Evolutionary conservation across 176 grass and related monocot genomes (phyloP).

Genomic region (Carex scoparia): DNA sequence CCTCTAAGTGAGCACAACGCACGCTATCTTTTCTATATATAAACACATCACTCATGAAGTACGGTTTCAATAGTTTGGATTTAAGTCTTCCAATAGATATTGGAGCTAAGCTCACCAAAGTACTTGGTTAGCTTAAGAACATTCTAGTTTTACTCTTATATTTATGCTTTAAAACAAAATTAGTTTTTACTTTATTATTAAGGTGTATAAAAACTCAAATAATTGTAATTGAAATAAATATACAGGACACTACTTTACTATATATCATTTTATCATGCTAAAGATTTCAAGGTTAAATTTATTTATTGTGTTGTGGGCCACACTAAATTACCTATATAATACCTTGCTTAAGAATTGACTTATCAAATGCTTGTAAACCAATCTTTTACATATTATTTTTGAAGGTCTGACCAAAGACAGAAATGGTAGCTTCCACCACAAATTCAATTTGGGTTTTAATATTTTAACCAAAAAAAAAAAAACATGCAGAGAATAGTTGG

Average conservation of each 20-base stretch:
- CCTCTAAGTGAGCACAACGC: too few relatives aligned
- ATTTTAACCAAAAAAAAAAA: not conserved
- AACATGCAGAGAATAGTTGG: not conserved
- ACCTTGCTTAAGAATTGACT: not conserved
- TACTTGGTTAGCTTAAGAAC: too few relatives aligned
- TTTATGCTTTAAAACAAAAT: too few relatives aligned
- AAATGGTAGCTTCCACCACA: not conserved
- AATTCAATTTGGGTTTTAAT: not conserved
- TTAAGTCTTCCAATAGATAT: not conserved
- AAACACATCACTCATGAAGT: too few relatives aligned
- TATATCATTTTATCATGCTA: not conserved
- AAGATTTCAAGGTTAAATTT: not conserved
- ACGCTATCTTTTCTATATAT: too few relatives aligned
- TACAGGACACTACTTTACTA: not conserved
- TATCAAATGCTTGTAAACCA: not conserved
- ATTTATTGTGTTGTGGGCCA: not conserved
- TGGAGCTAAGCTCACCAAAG: too few relatives aligned
- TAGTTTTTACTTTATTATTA: too few relatives aligned
- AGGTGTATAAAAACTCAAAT: too few relatives aligned
- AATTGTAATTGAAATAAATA: too few relatives aligned
- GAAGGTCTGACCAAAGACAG: not conserved
- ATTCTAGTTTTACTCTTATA: too few relatives aligned
- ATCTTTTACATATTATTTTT: not conserved
- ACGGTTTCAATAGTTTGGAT: not conserved
- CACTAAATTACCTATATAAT: not conserved